A percentile compares a stretch with the other conserved stretches of the same genome.
Conservation (phyloP, 345 rosid genomes). For the Bruguiera gymnorhiza region DNA sequence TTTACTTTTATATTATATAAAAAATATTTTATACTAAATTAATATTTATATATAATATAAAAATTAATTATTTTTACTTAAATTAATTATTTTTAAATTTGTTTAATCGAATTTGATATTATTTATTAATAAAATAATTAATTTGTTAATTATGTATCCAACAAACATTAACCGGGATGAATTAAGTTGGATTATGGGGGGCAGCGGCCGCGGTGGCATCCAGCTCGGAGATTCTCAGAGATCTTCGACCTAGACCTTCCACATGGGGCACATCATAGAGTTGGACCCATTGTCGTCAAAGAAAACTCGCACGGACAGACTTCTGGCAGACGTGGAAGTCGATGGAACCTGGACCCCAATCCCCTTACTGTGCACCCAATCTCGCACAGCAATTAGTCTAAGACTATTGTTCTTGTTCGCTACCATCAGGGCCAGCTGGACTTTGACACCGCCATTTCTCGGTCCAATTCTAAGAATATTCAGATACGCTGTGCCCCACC, state of each 20-base stretch:
- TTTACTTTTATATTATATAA: too few species aligned
- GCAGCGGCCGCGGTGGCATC: conserved; percentile 24
- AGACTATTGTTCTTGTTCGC: neutral
- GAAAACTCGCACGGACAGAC: conserved; percentile 8
- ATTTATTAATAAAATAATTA: neutral
- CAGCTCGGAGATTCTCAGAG: conserved; percentile 32
- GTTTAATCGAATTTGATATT: too few species aligned
- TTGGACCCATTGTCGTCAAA: neutral
- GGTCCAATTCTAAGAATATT: conserved; percentile 31
- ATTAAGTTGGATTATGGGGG: neutral
- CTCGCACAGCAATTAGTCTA: neutral
- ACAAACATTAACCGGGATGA: neutral
- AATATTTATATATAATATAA: too few species aligned
- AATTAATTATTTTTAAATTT: too few species aligned
- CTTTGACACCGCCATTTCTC: conserved; percentile 17
- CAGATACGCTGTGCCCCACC: conserved; percentile 8
- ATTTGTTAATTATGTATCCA: neutral
- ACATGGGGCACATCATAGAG: neutral
- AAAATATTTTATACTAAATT: too few species aligned
- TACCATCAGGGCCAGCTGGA: conserved; percentile 29
- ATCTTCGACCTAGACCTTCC: conserved; percentile 13
- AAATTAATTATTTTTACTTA: too few species aligned
- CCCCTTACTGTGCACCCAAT: conserved; percentile 1
- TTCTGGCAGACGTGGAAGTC: conserved; percentile 28
- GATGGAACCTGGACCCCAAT: conserved; percentile 13